Evolutionary conservation across 345 rosid species (phyloP).

Genomic region (Eucalyptus cloeziana): DNA sequence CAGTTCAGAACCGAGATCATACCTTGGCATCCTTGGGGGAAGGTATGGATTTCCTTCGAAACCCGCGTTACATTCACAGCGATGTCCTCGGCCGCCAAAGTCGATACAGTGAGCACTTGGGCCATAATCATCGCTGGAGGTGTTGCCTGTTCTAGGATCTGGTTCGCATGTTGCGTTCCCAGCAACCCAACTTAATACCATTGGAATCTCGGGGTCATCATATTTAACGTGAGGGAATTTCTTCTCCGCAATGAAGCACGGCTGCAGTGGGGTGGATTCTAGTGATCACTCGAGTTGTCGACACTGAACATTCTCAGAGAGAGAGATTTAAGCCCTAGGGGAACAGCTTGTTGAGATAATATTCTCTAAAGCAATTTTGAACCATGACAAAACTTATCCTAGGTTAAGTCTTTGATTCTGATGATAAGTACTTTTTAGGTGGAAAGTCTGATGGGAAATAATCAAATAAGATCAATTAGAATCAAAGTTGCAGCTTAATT

Average conservation of each 20-base stretch:
- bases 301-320: neutral
- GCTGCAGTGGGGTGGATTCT: neutral
- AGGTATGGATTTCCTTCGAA: conserved; percentile 5
- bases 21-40: conserved; percentile 7
- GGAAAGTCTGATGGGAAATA: too few relatives aligned
- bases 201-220: neutral
- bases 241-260: neutral
- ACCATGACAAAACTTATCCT: too few relatives aligned
- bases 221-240: neutral
- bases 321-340: neutral
- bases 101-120: neutral
- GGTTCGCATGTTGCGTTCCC: neutral
- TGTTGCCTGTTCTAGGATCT: neutral
- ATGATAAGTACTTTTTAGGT: too few relatives aligned
- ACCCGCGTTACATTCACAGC: neutral
- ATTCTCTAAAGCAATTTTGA: too few relatives aligned
- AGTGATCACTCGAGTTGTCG: neutral
- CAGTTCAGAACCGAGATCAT: neutral
- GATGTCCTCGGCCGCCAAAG: neutral
- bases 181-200: neutral
- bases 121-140: neutral
- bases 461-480: too few relatives aligned
- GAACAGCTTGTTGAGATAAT: neutral
- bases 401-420: too few relatives aligned
- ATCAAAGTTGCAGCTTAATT: too few relatives aligned